phyloP scores from a whole-genome alignment of 345 rosid genomes.

The Eucalyptus cloeziana region DNA sequence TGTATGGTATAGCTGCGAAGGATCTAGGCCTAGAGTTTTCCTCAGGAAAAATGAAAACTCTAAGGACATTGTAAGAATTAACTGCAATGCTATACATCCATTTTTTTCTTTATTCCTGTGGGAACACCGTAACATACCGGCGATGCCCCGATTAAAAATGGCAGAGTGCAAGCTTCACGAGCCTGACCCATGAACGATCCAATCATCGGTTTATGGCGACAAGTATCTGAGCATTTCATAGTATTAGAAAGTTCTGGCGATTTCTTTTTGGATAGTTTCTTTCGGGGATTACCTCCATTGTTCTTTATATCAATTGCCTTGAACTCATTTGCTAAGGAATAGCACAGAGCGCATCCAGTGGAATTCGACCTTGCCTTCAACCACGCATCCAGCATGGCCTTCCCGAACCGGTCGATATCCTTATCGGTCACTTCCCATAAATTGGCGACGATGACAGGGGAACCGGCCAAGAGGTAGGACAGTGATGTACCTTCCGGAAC shows the following conservation, averaged over 20 bases:
- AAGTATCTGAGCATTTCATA: conserved; percentile 1
- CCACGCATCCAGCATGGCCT: conserved; percentile 75
- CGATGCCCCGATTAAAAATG: conserved; percentile 77
- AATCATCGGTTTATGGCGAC: conserved; percentile 46
- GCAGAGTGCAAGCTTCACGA: conserved; percentile 63
- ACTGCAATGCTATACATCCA: not conserved
- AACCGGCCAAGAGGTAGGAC: conserved; percentile 65
- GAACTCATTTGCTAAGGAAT: conserved; percentile 34
- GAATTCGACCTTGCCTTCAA: conserved; percentile 49
- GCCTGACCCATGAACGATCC: conserved; percentile 74
- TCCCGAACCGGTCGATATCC: conserved; percentile 84
- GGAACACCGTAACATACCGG: conserved; percentile 96
- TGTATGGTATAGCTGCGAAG: not conserved
- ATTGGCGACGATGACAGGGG: conserved; percentile 73
- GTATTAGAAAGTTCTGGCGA: not conserved
- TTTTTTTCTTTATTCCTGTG: conserved; percentile 57
- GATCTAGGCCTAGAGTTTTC: not conserved
- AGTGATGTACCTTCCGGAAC: conserved; percentile 68
- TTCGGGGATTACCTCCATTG: conserved; percentile 24
- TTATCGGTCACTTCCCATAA: conserved; percentile 96
- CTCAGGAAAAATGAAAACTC: not conserved
- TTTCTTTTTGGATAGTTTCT: conserved; percentile 23
- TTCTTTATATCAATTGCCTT: conserved; percentile 30
- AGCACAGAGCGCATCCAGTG: conserved; percentile 23
- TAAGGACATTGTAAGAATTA: not conserved